These are phyloP conservation scores for Nicotiana rustica DNA, from an alignment of 305 asterid genomes.

Conservation along the genomic window DNA sequence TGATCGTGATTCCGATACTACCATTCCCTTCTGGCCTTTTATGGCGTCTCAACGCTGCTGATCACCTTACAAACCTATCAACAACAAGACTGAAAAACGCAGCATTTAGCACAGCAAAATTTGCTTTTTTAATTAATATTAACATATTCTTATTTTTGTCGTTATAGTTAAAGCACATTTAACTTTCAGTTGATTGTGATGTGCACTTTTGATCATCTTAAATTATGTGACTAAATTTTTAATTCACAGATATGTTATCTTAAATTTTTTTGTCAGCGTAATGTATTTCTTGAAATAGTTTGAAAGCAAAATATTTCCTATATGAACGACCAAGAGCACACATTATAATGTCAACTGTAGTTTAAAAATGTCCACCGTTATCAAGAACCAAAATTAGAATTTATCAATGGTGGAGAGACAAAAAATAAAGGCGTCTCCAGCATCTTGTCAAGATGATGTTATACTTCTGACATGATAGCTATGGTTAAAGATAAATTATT, in stretches of 20 bases:
- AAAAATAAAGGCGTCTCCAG: not conserved
- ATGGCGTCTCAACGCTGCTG: slow-evolving; percentile 47
- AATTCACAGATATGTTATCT: no score
- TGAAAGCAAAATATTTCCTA: no score
- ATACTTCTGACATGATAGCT: slow-evolving; percentile 43
- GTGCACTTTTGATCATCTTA: not conserved
- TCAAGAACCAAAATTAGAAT: not conserved
- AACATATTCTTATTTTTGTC: slow-evolving; percentile 7
- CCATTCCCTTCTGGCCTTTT: slow-evolving; percentile 57
- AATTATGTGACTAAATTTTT: no score
- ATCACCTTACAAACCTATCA: not conserved
- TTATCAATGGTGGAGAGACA: not conserved
- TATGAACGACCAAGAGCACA: no score
- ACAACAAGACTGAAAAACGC: not conserved
- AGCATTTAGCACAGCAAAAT: not conserved
- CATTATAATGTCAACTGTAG: no score
- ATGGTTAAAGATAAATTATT: slow-evolving; percentile 45
- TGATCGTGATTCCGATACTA: slow-evolving; percentile 59
- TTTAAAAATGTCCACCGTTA: no score
- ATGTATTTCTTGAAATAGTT: not conserved
- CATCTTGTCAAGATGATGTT: slow-evolving; percentile 42
- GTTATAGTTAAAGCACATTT: slow-evolving; percentile 23
- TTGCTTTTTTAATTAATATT: not conserved
- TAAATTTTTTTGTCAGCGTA: no score
- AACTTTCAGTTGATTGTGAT: slow-evolving; percentile 9